A percentile compares a stretch with the other conserved stretches of the same genome.
Conservation (phyloP, 495 filamentous ascomycete genomes). For the Amniculicola lignicola region DNA sequence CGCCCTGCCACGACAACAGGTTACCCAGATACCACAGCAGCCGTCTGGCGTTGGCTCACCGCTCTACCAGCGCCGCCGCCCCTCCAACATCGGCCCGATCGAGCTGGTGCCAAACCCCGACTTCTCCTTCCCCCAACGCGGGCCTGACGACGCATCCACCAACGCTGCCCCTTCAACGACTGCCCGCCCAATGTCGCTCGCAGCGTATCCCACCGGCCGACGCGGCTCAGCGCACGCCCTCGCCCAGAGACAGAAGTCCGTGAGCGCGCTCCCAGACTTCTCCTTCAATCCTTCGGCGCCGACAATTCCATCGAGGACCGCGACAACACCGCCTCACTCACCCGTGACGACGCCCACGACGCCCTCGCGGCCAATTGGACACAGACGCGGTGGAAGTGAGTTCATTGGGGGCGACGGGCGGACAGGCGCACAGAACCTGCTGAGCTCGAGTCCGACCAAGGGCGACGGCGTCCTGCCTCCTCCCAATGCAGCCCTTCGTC, state of each 20-base stretch:
- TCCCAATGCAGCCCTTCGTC: conserved; percentile 44
- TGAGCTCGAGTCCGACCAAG: conserved; percentile 64
- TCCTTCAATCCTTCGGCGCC: conserved; percentile 40
- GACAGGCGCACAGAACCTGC: conserved; percentile 52
- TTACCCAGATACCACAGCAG: conserved; percentile 27
- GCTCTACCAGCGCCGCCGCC: conserved; percentile 29
- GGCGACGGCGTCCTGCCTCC: conserved; percentile 56
- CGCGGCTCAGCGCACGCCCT: conserved; percentile 27
- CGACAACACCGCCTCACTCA: conserved; percentile 35
- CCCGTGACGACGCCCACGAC: conserved; percentile 35
- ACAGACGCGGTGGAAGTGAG: conserved; percentile 73
- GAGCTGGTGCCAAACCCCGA: conserved; percentile 39
- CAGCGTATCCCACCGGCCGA: conserved; percentile 23
- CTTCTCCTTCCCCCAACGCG: conserved; percentile 36
- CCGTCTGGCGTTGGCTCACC: conserved; percentile 28
- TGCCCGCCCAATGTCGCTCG: conserved; percentile 32
- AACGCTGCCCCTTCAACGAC: background rate
- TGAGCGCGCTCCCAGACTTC: conserved; percentile 41
- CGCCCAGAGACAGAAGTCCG: conserved; percentile 33
- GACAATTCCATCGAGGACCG: conserved; percentile 12
- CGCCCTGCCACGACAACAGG: conserved; percentile 33
- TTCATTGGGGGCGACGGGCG: conserved; percentile 72
- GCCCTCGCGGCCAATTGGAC: conserved; percentile 50
- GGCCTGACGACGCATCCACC: conserved; percentile 7
- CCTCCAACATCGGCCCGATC: conserved; percentile 25